Conservation (phyloP, 306 rosid genomes). For the Glycine soja region DNA sequence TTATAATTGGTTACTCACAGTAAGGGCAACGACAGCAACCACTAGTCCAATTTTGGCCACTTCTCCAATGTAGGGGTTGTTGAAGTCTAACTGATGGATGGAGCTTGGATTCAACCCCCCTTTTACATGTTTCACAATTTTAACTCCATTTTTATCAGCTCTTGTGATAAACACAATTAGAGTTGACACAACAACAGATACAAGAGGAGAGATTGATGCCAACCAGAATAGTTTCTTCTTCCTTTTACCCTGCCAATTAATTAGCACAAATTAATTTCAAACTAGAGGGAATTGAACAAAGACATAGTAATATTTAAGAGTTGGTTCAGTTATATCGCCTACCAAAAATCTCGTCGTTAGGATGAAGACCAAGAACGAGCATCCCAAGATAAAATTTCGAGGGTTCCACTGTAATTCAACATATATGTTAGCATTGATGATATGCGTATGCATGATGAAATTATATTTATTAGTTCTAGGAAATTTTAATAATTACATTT, state of each 20-base stretch:
- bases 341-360: conserved; percentile 70
- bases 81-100: conserved; percentile 60
- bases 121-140: conserved; percentile 78
- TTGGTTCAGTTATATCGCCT: conserved; percentile 31
- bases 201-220: conserved; percentile 78
- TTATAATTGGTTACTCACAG: conserved; percentile 53
- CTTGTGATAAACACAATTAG: conserved; percentile 63
- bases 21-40: conserved; percentile 76
- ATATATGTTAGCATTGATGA: conserved; percentile 6
- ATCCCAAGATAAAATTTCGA: conserved; percentile 67
- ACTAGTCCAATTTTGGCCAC: conserved; percentile 69
- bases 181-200: conserved; percentile 73
- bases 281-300: not conserved
- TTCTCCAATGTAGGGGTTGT: conserved; percentile 54
- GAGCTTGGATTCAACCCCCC: conserved; percentile 86
- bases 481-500: not conserved
- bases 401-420: conserved; percentile 75
- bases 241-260: conserved; percentile 59
- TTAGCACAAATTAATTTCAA: not conserved
- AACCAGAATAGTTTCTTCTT: conserved; percentile 81
- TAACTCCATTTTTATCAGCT: conserved; percentile 75
- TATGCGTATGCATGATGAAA: not conserved
- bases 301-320: too few species aligned
- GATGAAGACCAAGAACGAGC: conserved; percentile 74
- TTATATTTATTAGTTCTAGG: not conserved